Evolutionary conservation across 345 rosid species (phyloP), one percentile per base, ranked within the genome.

Genomic region (Sisymbrium altissimum): DNA sequence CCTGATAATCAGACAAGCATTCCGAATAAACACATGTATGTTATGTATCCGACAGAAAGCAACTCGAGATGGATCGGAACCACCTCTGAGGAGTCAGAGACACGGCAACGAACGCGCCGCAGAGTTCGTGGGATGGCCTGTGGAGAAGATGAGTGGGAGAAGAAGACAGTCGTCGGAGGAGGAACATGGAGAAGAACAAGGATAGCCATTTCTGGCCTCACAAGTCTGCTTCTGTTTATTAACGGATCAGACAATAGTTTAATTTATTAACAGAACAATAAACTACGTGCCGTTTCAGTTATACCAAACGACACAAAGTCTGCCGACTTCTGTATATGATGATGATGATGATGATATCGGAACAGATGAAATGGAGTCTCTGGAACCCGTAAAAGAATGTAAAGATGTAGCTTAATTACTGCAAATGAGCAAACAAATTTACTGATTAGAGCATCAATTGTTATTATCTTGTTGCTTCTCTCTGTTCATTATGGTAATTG

Each of bases 1-100:
- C 44, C 91, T 86, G 81, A 41, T 18, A n/a, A 14, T 27, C 59
- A 14, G 0, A 52, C n/a, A 50, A 50, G 55, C 30, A 50, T 11
- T 50, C 17, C 29, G 15, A 25, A 25, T 50, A 23, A 52, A 5
- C 33, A 52, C 56, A 4, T 27, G 18, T 27, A 52, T 21, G 15
- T 10, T 27, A 52, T 21, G 15, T 10, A 3, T n/a, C 18, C 10
- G 36, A 12, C 32, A 33, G 25, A 15, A 38, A 32, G 23, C 43
- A 5, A 33, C n/a, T 8, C 15, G 17, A 75, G 17, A 68, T 23
- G 2, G 57, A 68, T 33, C n/a, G 41, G 17, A 68, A 54, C 30
- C 12, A 70, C 71, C 66, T 71, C 64, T 29, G 73, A 59, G 18
- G 77, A 52, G 59, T 59, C 15, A 21, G 77, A 64, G 73, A 72